Percentiles rank a stretch among this genome's conserved stretches.
Evolutionary conservation across 139 green algal genomes (phyloP).

Genomic region (Dunaliella primolecta): DNA sequence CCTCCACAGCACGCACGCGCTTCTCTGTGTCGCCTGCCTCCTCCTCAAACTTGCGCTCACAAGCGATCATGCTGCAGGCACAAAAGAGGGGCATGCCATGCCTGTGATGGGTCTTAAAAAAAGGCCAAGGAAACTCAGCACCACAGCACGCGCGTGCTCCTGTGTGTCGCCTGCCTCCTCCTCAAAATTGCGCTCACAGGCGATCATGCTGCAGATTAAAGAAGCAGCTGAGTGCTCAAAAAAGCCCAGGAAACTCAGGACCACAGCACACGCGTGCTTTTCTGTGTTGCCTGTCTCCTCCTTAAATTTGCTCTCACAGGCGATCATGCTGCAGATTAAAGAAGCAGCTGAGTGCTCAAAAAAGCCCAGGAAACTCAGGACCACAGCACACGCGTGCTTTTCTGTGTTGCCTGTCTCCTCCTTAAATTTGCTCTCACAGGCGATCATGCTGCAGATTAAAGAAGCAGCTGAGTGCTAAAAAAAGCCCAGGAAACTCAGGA

Average conservation of each 20-base stretch:
- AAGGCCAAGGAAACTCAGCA: too few species aligned
- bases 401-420: conserved; percentile 34
- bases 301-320: conserved; percentile 35
- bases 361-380: too few species aligned
- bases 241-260: too few species aligned
- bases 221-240: too few species aligned
- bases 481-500: too few species aligned
- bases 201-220: conserved; percentile 21
- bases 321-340: conserved; percentile 21
- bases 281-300: conserved; percentile 34
- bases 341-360: too few species aligned
- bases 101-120: too few species aligned
- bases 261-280: too few species aligned
- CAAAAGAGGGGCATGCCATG: too few species aligned
- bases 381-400: too few species aligned
- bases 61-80: conserved; percentile 28
- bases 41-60: conserved; percentile 39
- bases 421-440: conserved; percentile 35
- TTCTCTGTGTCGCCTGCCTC: conserved; percentile 31
- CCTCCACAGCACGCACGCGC: conserved; percentile 31
- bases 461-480: too few species aligned
- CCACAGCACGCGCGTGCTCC: too few species aligned
- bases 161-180: conserved; percentile 34
- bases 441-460: conserved; percentile 21
- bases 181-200: conserved; percentile 35